These are phyloP conservation scores for Phaeosphaeria sp. DNA, from an alignment of 2,329 filamentous ascomycete species.

Conservation along the genomic window DNA sequence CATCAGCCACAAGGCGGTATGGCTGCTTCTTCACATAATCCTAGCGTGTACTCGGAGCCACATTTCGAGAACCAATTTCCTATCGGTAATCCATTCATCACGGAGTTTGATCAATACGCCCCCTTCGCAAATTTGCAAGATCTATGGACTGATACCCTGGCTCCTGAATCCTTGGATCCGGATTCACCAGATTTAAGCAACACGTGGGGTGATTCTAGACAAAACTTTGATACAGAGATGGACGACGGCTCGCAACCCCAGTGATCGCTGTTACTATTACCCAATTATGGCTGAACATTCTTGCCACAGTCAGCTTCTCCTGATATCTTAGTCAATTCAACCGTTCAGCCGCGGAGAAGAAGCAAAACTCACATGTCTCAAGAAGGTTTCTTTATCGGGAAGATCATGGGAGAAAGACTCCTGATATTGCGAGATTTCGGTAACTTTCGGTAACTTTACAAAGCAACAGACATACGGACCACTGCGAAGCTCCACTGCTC, in stretches of 20 bases:
- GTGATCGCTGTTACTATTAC: too few species aligned
- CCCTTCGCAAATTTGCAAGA: constrained; percentile 19
- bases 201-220: not conserved
- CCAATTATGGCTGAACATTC: too few species aligned
- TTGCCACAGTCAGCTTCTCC: too few species aligned
- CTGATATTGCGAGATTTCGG: too few species aligned
- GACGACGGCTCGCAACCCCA: not conserved
- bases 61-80: not conserved
- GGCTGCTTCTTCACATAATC: not conserved
- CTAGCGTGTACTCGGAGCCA: not conserved
- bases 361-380: too few species aligned
- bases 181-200: not conserved
- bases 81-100: constrained; percentile 32
- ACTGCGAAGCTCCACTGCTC: too few species aligned
- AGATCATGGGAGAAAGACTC: too few species aligned
- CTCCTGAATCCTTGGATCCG: not conserved
- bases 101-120: constrained; percentile 25
- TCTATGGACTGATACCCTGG: constrained; percentile 11
- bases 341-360: too few species aligned
- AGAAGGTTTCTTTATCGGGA: too few species aligned
- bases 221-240: not conserved
- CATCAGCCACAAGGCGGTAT: not conserved
- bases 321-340: too few species aligned
- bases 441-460: not conserved
- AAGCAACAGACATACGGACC: not conserved